Percentiles rank a stretch among this genome's conserved stretches.
These are phyloP conservation scores for Candida dajiaensis DNA, from an alignment of 805 yeast species.

Conservation along the genomic window DNA sequence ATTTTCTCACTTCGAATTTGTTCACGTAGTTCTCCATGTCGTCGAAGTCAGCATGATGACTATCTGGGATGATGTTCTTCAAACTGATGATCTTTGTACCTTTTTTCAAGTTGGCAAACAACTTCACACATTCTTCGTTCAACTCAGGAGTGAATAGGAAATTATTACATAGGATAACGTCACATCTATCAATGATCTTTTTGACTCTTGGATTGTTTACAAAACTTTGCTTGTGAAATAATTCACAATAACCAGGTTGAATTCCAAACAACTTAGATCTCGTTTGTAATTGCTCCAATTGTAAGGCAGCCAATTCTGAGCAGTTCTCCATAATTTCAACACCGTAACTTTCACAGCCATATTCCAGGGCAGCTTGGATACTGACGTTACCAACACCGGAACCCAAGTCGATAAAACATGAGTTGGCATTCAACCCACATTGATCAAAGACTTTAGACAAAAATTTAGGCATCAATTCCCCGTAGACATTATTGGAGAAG, in stretches of 20 bases:
- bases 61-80: slow-evolving; percentile 72
- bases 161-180: slow-evolving; percentile 75
- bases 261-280: slow-evolving; percentile 64
- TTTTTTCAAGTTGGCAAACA: slow-evolving; percentile 57
- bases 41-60: slow-evolving; percentile 54
- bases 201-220: slow-evolving; percentile 55
- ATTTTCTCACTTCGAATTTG: slow-evolving; percentile 55
- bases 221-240: slow-evolving; percentile 67
- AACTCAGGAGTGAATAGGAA: slow-evolving; percentile 76
- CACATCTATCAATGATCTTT: slow-evolving; percentile 50
- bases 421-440: slow-evolving; percentile 46
- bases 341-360: slow-evolving; percentile 81
- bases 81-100: slow-evolving; percentile 79
- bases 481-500: slow-evolving; percentile 86
- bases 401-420: slow-evolving; percentile 80
- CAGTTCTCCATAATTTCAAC: slow-evolving; percentile 88
- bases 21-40: slow-evolving; percentile 54
- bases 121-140: slow-evolving; percentile 58
- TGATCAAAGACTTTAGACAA: slow-evolving; percentile 58
- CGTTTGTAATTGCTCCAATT: slow-evolving; percentile 48
- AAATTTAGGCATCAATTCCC: slow-evolving; percentile 80
- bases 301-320: slow-evolving; percentile 57
- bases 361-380: slow-evolving; percentile 82
- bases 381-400: slow-evolving; percentile 94
- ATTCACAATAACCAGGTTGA: slow-evolving; percentile 45